These are phyloP conservation scores for Kandelia obovata DNA, from an alignment of 345 rosid species.

Conservation along the genomic window DNA sequence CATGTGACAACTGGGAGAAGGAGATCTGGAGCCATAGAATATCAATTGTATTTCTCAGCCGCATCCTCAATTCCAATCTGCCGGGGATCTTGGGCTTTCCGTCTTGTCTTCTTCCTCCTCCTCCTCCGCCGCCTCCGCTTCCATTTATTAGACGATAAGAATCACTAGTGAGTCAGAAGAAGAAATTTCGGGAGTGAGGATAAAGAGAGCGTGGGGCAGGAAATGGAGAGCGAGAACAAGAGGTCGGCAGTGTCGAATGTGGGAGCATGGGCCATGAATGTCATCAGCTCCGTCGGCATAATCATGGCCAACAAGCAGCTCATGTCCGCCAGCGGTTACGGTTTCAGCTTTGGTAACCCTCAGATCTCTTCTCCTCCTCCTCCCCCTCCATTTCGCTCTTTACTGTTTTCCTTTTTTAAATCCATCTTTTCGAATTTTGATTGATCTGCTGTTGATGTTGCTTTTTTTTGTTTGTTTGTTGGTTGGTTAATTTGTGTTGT, in stretches of 20 bases:
- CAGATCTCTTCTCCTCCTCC: slow-evolving; percentile 5
- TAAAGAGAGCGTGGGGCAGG: neutral
- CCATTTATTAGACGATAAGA: neutral
- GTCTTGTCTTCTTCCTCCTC: neutral
- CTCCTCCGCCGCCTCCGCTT: neutral
- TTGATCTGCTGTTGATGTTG: no score
- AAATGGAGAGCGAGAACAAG: slow-evolving; percentile 59
- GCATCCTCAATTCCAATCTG: no score
- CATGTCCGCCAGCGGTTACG: slow-evolving; percentile 74
- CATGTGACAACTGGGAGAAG: neutral
- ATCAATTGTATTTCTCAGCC: no score
- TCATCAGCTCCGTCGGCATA: slow-evolving; percentile 85
- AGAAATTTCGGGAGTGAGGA: neutral
- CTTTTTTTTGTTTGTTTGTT: no score
- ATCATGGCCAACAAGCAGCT: slow-evolving; percentile 98
- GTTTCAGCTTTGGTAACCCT: slow-evolving; percentile 68
- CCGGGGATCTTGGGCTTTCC: neutral
- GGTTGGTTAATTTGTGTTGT: neutral
- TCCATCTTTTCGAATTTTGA: neutral
- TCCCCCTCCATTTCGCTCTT: neutral
- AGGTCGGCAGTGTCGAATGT: slow-evolving; percentile 69
- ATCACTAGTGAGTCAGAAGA: neutral
- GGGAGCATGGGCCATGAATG: slow-evolving; percentile 96
- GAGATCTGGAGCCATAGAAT: neutral
- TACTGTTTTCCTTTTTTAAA: neutral